Evolutionary conservation across 345 rosid species (phyloP), one percentile per base, ranked within the genome.

Genomic region (Gossypium anomalum): DNA sequence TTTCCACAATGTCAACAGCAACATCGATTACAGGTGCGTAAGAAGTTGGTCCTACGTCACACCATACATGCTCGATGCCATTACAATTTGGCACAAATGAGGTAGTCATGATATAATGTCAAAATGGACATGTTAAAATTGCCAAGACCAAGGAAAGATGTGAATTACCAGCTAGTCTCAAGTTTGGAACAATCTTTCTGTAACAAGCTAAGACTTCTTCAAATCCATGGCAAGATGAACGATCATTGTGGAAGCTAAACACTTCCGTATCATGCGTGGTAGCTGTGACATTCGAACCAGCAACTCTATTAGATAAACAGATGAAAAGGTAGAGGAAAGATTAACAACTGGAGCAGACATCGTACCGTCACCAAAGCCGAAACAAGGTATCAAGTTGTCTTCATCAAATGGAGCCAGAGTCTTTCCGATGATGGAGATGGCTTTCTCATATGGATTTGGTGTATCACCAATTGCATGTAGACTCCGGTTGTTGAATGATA

Each of bases 361-460:
- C 79, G 2, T 81, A 87, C 93, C 88, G 71, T 93, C 98, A n/a
- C 97, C 98, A 80, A 93, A 93, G 74, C 97, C 98, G 65, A 86
- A 89, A 77, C 94, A 89, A 27, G 94, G 98, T 53, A 93, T 87
- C 27, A 93, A 78, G 82, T 89, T 87, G 78, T 93, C 98, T 2
- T 93, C 98, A 14, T 93, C 98, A 57, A 93, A 93, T 22, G 94
- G 89, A 75, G 98, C 87, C 77, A 93, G 64, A 6, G 98, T 90
- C 79, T 79, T 87, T 27, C 98, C 98, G 20, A 90, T 85, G 7
- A 93, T 86, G 2, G 87, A 86, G 73, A 90, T 90, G 41, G 97
- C 97, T 70, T 83, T 82, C 78, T 93, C 98, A 29, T 93, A 93
- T 9, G 98, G 98, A 80, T 90, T 93, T n/a, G 83, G 89, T 5